Evolutionary conservation across 2,329 filamentous ascomycete species (phyloP), one percentile per base, ranked within the genome.

Genomic region (Diaporthe ampelina): DNA sequence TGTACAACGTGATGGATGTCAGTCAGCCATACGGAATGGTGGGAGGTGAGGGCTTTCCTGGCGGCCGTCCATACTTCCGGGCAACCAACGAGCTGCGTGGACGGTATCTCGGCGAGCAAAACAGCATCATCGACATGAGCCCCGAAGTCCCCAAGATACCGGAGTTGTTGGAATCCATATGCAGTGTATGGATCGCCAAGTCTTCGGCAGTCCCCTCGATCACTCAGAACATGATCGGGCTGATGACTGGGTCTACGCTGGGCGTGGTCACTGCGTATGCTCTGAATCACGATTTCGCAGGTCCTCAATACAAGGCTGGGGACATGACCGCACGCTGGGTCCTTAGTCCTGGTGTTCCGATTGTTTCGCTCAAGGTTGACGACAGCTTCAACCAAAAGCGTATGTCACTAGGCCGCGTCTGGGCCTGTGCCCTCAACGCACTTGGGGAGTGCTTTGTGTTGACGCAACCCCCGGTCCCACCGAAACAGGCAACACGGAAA

Each of bases 341-440:
- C 13, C 86, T 98, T 17, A 95, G 95, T 80, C 97, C 97, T 3
- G 97, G 97, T 54, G 95, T 98, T 4, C 97, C 97, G 0, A 97
- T 99, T 76, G 89, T 98, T 71, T 90, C 91, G 1, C 91, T 99
- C 75, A 91, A 91, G 58, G 90, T 98, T 9, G 97, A 99, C 79
- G 95, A 98, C 37, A 91, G 91, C 70, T 97, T 95, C 82, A 95
- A 89, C 65, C 82, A 88, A 35, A 92, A 91, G 78, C 92, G 95
- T 40, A 92, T 92, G 80, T 85, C 89, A 5, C 86, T 92, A 67
- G 90, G 91, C 17, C 92, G 95, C 37, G 90, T 97, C 17, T 98
- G 95, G 95, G 95, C 94, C n/a, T 93, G 96, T 56, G 94, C 91
- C n/a, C 84, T 99, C 70, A 99, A 99, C 81, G 96, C 97, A 0